Evolutionary conservation across 345 rosid genomes (phyloP), one percentile per base, ranked within the genome.

Genomic region (Triadica sebifera): DNA sequence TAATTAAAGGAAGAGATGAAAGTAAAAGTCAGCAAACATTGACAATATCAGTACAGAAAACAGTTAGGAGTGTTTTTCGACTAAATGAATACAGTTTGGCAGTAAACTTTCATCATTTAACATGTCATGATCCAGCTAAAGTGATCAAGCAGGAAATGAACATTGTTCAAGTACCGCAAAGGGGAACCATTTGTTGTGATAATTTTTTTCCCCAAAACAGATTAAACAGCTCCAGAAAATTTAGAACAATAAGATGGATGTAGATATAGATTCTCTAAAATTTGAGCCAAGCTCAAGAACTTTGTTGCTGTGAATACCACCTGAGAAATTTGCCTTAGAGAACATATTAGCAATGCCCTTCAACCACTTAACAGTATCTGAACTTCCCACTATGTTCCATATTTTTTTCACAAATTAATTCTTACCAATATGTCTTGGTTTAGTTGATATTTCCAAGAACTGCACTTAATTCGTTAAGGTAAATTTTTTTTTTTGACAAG

Each of bases 361-460:
- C 37, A 16, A 25, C 38, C 3, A 52, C 59, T 51, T 50, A 34
- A 34, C 59, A 34, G 38, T 16, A 55, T 34, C 45, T 52, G 22
- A 34, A 16, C 56, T 70, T 70, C 29, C 52, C 52, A 66, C 70
- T 12, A 65, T 43, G 69, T 37, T 63, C 47, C 11, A 37, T 29
- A 29, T 29, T 13, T 63, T 25, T 25, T 25, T 41, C 19, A 17
- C 17, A 53, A 17, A 15, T 53, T 53, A n/a, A 19, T 53, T 19
- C 57, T 17, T 19, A 53, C 4, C 22, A 15, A 53, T 16, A 6
- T 16, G 17, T 4, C 22, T 6, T 16, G n/a, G 57, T 53, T 53
- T 53, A 53, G 57, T 19, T 15, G 57, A 53, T 19, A 53, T 5
- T 60, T 60, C 15, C 6, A 12, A 29, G 17, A 8, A 43, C 47